These are phyloP conservation scores for Pseudocercospora eumusae DNA, from an alignment of 2,329 filamentous ascomycete genomes.

Conservation along the genomic window DNA sequence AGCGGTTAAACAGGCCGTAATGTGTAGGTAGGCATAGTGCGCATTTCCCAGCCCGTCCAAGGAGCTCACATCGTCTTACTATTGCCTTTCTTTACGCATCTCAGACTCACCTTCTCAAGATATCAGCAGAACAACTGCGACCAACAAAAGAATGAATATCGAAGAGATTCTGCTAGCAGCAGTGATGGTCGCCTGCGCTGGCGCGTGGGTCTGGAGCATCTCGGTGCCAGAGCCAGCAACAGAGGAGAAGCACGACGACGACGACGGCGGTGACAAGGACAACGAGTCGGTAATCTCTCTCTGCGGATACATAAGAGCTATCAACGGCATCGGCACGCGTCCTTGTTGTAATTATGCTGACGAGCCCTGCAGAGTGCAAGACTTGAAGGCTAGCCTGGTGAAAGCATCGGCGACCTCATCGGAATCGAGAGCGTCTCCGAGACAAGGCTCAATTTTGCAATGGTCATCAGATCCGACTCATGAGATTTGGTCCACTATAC, in stretches of 20 bases:
- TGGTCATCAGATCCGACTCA: background rate
- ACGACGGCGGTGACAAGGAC: background rate
- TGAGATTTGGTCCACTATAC: background rate
- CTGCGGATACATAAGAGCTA: background rate
- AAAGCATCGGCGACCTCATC: background rate
- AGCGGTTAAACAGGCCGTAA: background rate
- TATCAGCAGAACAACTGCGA: background rate
- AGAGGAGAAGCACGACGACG: background rate
- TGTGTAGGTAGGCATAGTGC: background rate
- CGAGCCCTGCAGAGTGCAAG: background rate
- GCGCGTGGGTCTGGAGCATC: background rate
- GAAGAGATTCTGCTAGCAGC: background rate
- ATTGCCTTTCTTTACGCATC: background rate
- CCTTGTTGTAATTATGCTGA: background rate
- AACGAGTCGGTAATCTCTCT: background rate
- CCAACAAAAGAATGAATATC: background rate
- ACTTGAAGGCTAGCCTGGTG: background rate
- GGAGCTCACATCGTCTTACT: background rate
- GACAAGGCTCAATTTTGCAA: background rate
- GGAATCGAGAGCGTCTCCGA: background rate
- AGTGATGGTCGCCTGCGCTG: background rate
- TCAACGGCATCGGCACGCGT: too few relatives aligned
- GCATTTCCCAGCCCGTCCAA: background rate
- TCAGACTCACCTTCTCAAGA: background rate
- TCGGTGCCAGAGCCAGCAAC: background rate